A percentile compares a stretch with the other conserved stretches of the same genome.
These are phyloP conservation scores for Trichosporon inkin DNA, from an alignment of 1,284 basidiomycete genomes.

Conservation along the genomic window DNA sequence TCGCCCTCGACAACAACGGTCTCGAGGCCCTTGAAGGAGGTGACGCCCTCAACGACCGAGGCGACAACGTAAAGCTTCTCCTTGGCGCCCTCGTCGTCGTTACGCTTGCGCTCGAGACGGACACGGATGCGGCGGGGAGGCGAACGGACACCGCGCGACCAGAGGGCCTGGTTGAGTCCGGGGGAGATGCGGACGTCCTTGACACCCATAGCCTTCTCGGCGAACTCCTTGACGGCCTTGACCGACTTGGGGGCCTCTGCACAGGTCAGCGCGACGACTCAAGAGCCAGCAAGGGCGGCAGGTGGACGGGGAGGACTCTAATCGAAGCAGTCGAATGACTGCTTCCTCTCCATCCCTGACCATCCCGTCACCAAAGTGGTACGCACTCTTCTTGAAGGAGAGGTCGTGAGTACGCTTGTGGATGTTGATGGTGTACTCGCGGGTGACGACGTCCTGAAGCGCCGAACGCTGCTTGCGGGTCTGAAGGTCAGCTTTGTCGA, in stretches of 20 bases:
- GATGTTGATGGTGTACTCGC: constrained; percentile 93
- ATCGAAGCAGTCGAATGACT: neutral
- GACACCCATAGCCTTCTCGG: constrained; percentile 89
- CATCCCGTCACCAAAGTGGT: constrained; percentile 17
- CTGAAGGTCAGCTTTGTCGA: constrained; percentile 49
- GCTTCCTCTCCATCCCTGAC: neutral
- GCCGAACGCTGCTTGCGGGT: constrained; percentile 84
- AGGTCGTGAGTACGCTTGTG: constrained; percentile 88
- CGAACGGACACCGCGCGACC: constrained; percentile 76
- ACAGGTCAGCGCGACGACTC: constrained; percentile 13
- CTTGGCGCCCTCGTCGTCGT: constrained; percentile 93
- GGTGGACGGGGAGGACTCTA: neutral
- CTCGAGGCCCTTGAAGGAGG: constrained; percentile 82
- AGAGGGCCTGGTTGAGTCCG: constrained; percentile 87
- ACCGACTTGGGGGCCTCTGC: constrained; percentile 76
- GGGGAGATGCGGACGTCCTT: constrained; percentile 86
- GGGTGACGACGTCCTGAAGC: constrained; percentile 90
- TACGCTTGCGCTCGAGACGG: constrained; percentile 88
- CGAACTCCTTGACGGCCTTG: constrained; percentile 85
- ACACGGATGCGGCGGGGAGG: constrained; percentile 86
- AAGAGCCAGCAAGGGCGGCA: neutral
- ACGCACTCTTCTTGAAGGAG: constrained; percentile 79
- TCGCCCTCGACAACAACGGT: constrained; percentile 73
- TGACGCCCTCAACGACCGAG: constrained; percentile 67
- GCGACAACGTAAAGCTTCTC: constrained; percentile 95